Evolutionary conservation across 441 rosid genomes (phyloP).

Genomic region (Macaranga tanarius): DNA sequence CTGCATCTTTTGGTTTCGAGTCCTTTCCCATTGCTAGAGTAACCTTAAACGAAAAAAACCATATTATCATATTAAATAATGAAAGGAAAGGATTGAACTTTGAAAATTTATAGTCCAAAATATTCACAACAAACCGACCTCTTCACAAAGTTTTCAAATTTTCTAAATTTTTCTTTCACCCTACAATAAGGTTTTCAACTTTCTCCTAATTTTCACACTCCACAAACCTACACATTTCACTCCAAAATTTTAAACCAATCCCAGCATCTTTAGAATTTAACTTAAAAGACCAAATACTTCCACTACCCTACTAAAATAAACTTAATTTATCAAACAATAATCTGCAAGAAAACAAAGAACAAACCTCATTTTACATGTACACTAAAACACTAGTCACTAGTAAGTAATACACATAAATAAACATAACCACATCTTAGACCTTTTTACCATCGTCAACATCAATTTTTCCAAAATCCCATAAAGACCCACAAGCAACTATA

Average conservation of each 20-base stretch:
- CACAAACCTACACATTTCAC: background rate
- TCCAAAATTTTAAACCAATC: background rate
- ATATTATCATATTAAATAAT: background rate
- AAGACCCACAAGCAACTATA: constrained; percentile 2
- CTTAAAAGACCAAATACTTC: background rate
- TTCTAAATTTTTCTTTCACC: background rate
- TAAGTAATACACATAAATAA: constrained; percentile 8
- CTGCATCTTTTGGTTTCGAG: constrained; percentile 55
- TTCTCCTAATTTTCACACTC: background rate
- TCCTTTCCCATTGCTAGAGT: constrained; percentile 65
- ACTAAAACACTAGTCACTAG: background rate
- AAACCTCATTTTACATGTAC: background rate
- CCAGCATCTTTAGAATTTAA: background rate
- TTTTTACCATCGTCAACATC: constrained; percentile 1
- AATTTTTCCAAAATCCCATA: background rate
- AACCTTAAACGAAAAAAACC: background rate
- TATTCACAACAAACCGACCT: background rate
- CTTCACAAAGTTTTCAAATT: background rate
- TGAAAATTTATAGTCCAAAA: background rate
- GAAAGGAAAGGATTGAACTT: background rate
- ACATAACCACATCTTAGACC: background rate
- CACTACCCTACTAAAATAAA: background rate
- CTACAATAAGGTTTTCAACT: background rate
- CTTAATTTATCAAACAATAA: background rate
- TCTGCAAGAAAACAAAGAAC: background rate